Evolutionary conservation across 805 yeast species (phyloP), one percentile per base, ranked within the genome.

Genomic region (Scheffersomyces spartinae): DNA sequence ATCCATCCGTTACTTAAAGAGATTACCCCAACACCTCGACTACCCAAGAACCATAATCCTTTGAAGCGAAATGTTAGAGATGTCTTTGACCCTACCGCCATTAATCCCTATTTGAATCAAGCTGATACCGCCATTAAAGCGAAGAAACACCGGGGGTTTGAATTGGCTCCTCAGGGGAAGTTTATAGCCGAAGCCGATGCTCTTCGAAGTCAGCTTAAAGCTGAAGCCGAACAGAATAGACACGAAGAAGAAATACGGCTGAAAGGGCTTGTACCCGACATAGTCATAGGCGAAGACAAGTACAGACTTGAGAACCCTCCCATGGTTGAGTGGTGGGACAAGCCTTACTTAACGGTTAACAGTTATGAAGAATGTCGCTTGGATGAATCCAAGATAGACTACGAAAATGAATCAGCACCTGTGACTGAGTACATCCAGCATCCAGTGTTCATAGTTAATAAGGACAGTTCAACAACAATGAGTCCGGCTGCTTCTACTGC

Each of bases 261-360:
- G 10, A 35, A 41, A 13, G 72, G 72, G 0, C 39, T 66, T 5
- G 48, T 61, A 5, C 71, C 86, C 0, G 73, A 78, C 34, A 45
- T 54, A 10, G 38, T 42, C 1, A 30, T 63, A 1, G 77, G 75
- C 4, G 95, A 83, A 40, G 66, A 70, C 11, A 44, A 54, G 6
- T 79, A 64, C 40, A 47, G 53, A 26, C 54, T 55, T 1, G 45
- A 42, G 0, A 42, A 32, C 11, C 85, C 86, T 1, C 94, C 94
- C 0, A 33, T 30, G 2, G 49, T 74, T 2, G 95, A 85, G 47
- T 84, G 95, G 95, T 88, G 96, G 96, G 95, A 88, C 51, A 45
- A 51, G 27, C 71, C 71, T 2, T 68, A 71, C 24, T 36, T 79
- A 2, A 46, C 46, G 20, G 38, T 36, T 8, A 56, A 55, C 15